Conservation (phyloP, 306 rosid species). For the Parietaria judaica region DNA sequence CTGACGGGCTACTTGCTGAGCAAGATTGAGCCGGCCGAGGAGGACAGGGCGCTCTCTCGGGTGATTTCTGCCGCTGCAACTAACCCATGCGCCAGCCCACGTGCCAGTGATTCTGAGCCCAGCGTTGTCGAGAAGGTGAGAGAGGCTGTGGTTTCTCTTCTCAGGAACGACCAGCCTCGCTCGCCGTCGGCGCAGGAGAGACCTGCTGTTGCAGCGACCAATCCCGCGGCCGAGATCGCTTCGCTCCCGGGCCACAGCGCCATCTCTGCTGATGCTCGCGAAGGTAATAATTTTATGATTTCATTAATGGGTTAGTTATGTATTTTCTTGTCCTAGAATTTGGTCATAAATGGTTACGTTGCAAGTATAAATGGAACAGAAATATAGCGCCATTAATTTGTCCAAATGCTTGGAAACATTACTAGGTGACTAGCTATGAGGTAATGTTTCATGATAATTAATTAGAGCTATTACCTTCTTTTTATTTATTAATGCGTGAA, state of each 20-base stretch:
- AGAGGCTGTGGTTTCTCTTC: conserved; percentile 72
- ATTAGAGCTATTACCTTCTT: too few species aligned
- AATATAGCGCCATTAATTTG: too few species aligned
- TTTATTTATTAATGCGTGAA: too few species aligned
- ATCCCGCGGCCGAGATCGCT: conserved; percentile 9
- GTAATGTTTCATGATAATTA: too few species aligned
- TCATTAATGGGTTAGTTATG: background rate
- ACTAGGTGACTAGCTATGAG: too few species aligned
- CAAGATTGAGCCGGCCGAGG: conserved; percentile 87
- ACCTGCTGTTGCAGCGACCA: conserved; percentile 1
- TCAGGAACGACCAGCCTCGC: conserved; percentile 24
- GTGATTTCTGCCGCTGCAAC: conserved; percentile 55
- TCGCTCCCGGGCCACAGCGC: conserved; percentile 29
- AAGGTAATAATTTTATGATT: conserved; percentile 30
- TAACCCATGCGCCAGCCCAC: conserved; percentile 37
- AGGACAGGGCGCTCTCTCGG: conserved; percentile 72
- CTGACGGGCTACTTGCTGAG: conserved; percentile 66
- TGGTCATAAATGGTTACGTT: too few species aligned
- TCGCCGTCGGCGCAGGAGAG: background rate
- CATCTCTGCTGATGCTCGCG: conserved; percentile 32
- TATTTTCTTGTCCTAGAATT: background rate
- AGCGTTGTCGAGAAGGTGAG: conserved; percentile 74
- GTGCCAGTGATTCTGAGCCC: conserved; percentile 32
- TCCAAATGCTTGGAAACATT: too few species aligned
- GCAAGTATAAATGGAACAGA: too few species aligned